Conservation (phyloP, 2,329 filamentous ascomycete species). For the Teratosphaeria zuluensis region DNA sequence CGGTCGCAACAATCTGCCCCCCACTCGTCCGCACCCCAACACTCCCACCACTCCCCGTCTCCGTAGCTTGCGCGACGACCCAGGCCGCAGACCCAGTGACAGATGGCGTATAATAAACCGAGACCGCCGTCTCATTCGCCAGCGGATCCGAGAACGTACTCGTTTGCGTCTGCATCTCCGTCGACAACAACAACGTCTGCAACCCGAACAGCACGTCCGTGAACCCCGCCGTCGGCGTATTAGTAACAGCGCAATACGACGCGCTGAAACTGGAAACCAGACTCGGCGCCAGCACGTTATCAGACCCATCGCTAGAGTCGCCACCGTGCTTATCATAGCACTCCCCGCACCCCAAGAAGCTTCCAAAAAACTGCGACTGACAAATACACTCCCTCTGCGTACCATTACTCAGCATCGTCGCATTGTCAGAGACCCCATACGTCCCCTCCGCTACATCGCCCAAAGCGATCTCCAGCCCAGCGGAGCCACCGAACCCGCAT, state of each 20-base stretch:
- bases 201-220: slow-evolving; percentile 9
- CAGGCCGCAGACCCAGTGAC: slow-evolving; percentile 16
- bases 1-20: slow-evolving; percentile 11
- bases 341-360: slow-evolving; percentile 11
- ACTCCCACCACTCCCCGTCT: slow-evolving; percentile 1
- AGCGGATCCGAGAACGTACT: slow-evolving; percentile 17
- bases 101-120: slow-evolving; percentile 18
- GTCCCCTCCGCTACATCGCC: neutral
- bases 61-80: slow-evolving; percentile 13
- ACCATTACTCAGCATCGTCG: slow-evolving; percentile 8
- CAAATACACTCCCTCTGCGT: slow-evolving; percentile 21
- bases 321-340: slow-evolving; percentile 17
- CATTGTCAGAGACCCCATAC: neutral
- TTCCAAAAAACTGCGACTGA: slow-evolving; percentile 16
- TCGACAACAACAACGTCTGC: neutral
- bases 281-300: neutral
- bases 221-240: slow-evolving; percentile 14
- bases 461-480: slow-evolving; percentile 1
- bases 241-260: slow-evolving; percentile 18
- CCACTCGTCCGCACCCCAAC: slow-evolving; percentile 3
- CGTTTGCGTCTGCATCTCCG: neutral
- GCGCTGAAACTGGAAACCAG: slow-evolving; percentile 8
- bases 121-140: slow-evolving; percentile 20
- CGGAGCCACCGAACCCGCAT: slow-evolving; percentile 8
- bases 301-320: neutral